These are phyloP conservation scores for Xylaria castorea DNA, from an alignment of 495 filamentous ascomycete genomes.

Conservation along the genomic window DNA sequence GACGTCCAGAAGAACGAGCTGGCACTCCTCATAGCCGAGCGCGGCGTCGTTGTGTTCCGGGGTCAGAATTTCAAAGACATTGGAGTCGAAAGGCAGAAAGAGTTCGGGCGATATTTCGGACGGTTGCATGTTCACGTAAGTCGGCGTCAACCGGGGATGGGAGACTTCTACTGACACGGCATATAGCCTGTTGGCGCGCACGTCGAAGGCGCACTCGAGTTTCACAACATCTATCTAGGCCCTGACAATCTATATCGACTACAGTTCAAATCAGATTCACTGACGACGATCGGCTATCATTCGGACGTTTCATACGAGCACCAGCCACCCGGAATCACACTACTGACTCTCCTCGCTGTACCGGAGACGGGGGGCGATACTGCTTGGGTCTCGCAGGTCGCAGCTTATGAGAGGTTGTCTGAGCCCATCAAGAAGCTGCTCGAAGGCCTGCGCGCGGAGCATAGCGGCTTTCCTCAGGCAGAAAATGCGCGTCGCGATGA, in stretches of 20 bases:
- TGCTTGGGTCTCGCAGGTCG: conserved; percentile 75
- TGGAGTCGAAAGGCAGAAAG: conserved; percentile 64
- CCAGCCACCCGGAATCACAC: conserved; percentile 80
- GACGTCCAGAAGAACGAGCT: conserved; percentile 78
- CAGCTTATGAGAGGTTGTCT: conserved; percentile 74
- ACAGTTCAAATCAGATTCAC: conserved; percentile 53
- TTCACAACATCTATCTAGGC: conserved; percentile 58
- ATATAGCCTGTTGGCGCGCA: conserved; percentile 51
- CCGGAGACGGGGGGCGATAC: conserved; percentile 80
- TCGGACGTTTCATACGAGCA: conserved; percentile 72
- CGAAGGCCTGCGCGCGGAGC: conserved; percentile 72
- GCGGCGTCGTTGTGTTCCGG: conserved; percentile 78
- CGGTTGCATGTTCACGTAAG: conserved; percentile 66
- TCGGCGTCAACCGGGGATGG: background rate
- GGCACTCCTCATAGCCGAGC: conserved; percentile 71
- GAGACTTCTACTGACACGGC: background rate
- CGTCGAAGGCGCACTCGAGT: conserved; percentile 51
- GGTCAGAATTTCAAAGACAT: conserved; percentile 71
- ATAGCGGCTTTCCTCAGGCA: conserved; percentile 75
- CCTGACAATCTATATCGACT: conserved; percentile 53
- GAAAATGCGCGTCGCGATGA: conserved; percentile 65
- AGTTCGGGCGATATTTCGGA: conserved; percentile 71
- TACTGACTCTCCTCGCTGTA: conserved; percentile 71
- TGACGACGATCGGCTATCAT: conserved; percentile 52
- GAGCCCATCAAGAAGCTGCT: conserved; percentile 72